A percentile compares a stretch with the other conserved stretches of the same genome.
Conservation (phyloP, 2,329 filamentous ascomycete species). For the Arthrobotrys entomopaga region DNA sequence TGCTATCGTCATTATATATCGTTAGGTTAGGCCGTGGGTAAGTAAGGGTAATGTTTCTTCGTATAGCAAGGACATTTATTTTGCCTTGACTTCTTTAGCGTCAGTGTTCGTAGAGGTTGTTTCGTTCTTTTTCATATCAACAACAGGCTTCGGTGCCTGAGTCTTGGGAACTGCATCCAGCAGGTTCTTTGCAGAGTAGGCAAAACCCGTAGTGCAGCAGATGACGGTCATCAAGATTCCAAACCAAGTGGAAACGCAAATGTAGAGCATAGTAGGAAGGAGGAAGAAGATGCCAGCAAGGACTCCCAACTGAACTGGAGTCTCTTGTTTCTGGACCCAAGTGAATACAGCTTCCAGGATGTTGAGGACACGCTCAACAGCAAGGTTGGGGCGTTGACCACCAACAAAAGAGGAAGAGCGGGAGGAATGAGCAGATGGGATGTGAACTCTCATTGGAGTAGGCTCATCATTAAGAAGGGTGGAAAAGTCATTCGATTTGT, state of each 20-base stretch:
- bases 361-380: conserved; percentile 30
- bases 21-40: conserved; percentile 16
- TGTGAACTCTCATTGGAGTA: conserved; percentile 43
- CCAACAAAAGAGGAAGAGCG: conserved; percentile 38
- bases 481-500: conserved; percentile 49
- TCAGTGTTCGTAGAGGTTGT: conserved; percentile 27
- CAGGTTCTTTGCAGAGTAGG: conserved; percentile 38
- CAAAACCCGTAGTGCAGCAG: conserved; percentile 41
- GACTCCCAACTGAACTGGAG: conserved; percentile 42
- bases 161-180: conserved; percentile 14
- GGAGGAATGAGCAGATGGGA: conserved; percentile 39
- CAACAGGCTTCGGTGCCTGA: conserved; percentile 12
- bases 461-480: conserved; percentile 35
- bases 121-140: conserved; percentile 18
- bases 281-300: conserved; percentile 48
- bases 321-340: conserved; percentile 49
- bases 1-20: conserved; percentile 32
- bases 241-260: conserved; percentile 46
- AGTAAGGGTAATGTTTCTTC: conserved; percentile 8
- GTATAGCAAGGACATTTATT: not conserved
- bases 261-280: conserved; percentile 41
- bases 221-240: conserved; percentile 47
- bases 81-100: conserved; percentile 32
- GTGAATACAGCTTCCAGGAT: conserved; percentile 37
- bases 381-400: conserved; percentile 20